Percentiles rank a stretch among this genome's conserved stretches.
Evolutionary conservation across 2,329 filamentous ascomycete genomes (phyloP).

Genomic region (Fusarium lateritium): DNA sequence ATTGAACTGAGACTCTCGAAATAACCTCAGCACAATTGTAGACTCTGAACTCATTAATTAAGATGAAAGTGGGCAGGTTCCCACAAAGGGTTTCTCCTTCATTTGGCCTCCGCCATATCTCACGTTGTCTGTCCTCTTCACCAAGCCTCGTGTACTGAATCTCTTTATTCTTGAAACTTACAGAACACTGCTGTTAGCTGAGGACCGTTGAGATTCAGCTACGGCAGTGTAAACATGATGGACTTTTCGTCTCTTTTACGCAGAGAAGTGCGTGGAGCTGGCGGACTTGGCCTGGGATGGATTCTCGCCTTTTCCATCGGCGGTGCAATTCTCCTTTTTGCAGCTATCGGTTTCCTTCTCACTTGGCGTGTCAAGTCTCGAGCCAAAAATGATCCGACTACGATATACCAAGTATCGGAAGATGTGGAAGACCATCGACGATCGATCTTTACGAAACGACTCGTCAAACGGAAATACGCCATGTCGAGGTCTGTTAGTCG

Average conservation of each 20-base stretch:
- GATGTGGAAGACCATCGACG: constrained; percentile 29
- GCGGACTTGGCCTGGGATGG: constrained; percentile 55
- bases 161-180: constrained; percentile 12
- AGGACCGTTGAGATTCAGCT: constrained; percentile 19
- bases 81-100: constrained; percentile 31
- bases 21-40: constrained; percentile 43
- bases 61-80: constrained; percentile 44
- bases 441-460: constrained; percentile 47
- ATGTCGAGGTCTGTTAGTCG: constrained; percentile 49
- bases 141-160: constrained; percentile 17
- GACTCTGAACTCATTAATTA: constrained; percentile 20
- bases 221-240: constrained; percentile 36
- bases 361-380: constrained; percentile 55
- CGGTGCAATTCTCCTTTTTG: constrained; percentile 63
- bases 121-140: constrained; percentile 39
- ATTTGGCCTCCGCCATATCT: constrained; percentile 31
- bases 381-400: constrained; percentile 38
- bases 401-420: constrained; percentile 51
- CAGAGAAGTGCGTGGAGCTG: constrained; percentile 22
- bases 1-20: constrained; percentile 51
- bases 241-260: constrained; percentile 4
- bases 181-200: constrained; percentile 25
- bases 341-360: constrained; percentile 60
- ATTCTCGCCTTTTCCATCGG: constrained; percentile 63
- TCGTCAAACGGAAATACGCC: constrained; percentile 52